Percentiles rank a stretch among this genome's conserved stretches.
Evolutionary conservation across 225 moss, liverwort and hornwort species (phyloP).

Genomic region (Pseudoscleropodium purum): DNA sequence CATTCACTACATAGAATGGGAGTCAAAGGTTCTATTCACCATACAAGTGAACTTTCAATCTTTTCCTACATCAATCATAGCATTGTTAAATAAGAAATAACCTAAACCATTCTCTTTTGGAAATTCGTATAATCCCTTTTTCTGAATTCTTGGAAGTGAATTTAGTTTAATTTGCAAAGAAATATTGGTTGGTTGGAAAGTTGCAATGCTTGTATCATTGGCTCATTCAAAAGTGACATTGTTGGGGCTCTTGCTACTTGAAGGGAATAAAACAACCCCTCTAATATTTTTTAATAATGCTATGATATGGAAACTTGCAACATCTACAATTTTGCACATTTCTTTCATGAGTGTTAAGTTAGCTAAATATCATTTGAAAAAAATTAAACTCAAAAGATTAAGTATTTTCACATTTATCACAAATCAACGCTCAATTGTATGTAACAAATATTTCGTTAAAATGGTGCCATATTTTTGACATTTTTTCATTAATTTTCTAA

Average conservation of each 20-base stretch:
- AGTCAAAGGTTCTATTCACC: neutral
- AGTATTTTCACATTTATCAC: neutral
- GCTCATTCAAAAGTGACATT: neutral
- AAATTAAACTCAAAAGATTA: neutral
- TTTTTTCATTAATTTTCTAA: too few relatives aligned
- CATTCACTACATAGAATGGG: neutral
- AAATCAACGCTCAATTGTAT: neutral
- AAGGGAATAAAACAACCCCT: neutral
- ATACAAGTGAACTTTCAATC: neutral
- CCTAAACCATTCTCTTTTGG: fast-evolving
- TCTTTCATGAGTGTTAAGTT: neutral
- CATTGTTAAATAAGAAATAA: too few relatives aligned
- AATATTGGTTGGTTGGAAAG: neutral
- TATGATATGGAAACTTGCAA: neutral
- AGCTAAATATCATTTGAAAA: neutral
- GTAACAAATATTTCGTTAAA: too few relatives aligned
- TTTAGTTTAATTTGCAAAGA: neutral
- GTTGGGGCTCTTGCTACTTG: fast-evolving
- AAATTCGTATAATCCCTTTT: neutral
- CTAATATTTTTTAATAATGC: neutral
- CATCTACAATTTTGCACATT: neutral
- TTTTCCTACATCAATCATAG: neutral
- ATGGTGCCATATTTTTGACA: too few relatives aligned
- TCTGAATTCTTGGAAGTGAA: neutral
- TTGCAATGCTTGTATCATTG: neutral